phyloP scores from a whole-genome alignment of 1,284 basidiomycete species.

The Trichosporon coremiiforme region DNA sequence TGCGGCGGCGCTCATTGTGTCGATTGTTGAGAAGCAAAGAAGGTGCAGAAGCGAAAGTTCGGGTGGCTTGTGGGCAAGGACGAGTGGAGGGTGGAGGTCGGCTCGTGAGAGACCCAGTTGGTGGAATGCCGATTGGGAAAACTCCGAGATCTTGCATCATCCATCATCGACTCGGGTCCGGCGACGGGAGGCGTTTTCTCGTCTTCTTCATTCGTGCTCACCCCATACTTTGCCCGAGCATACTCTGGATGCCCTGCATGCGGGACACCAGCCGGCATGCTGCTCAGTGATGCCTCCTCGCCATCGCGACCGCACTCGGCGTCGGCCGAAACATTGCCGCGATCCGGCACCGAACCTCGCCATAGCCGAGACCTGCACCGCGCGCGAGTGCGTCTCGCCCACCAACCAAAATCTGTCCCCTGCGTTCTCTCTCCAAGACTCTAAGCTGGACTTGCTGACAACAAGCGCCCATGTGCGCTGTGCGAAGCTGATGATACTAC shows the following conservation, averaged over 20 bases:
- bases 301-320: background rate
- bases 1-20: constrained; percentile 24
- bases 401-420: background rate
- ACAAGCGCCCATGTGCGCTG: no score
- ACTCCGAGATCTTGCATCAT: constrained; percentile 16
- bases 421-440: no score
- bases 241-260: background rate
- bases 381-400: no score
- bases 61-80: constrained; percentile 8
- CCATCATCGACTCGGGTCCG: constrained; percentile 1
- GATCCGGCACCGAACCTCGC: background rate
- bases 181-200: background rate
- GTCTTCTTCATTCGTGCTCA: background rate
- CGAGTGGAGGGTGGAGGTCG: background rate
- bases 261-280: no score
- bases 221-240: no score
- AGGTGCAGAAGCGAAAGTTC: background rate
- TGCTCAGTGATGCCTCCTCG: background rate
- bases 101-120: background rate
- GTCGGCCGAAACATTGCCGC: background rate
- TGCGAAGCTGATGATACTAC: background rate
- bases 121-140: constrained; percentile 8
- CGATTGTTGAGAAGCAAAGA: background rate
- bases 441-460: no score
- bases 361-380: background rate